Conservation (phyloP, 2,329 filamentous ascomycete species). For the Exophiala sp. region DNA sequence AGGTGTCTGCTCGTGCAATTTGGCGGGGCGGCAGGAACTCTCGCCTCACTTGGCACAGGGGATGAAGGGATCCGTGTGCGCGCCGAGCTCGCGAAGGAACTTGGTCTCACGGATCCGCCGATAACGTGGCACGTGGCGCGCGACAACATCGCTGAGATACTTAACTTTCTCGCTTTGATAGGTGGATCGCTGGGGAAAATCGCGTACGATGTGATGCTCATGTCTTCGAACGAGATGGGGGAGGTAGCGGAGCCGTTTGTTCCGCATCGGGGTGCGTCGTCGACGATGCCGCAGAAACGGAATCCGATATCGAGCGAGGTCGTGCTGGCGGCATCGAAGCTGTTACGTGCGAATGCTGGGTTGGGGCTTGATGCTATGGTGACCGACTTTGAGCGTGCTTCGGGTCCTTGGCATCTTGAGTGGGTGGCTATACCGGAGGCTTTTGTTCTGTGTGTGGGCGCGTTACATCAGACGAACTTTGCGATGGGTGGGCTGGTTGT, state of each 20-base stretch:
- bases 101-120: slow-evolving; percentile 47
- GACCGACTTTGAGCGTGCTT: slow-evolving; percentile 56
- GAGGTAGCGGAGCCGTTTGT: slow-evolving; percentile 57
- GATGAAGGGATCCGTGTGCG: slow-evolving; percentile 50
- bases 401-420: slow-evolving; percentile 58
- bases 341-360: slow-evolving; percentile 51
- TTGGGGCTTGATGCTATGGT: slow-evolving; percentile 57
- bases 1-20: slow-evolving; percentile 54
- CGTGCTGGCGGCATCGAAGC: slow-evolving; percentile 53
- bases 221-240: slow-evolving; percentile 55
- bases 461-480: slow-evolving; percentile 54
- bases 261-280: slow-evolving; percentile 52
- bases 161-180: slow-evolving; percentile 53
- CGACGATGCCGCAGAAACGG: slow-evolving; percentile 58
- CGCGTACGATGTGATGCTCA: slow-evolving; percentile 55
- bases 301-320: slow-evolving; percentile 59
- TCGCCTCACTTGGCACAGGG: slow-evolving; percentile 46
- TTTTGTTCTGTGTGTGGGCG: slow-evolving; percentile 53
- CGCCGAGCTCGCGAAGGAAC: slow-evolving; percentile 47
- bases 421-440: slow-evolving; percentile 55
- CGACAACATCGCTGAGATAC: slow-evolving; percentile 53
- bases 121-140: slow-evolving; percentile 59
- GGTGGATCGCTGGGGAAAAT: slow-evolving; percentile 55
- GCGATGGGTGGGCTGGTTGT: slow-evolving; percentile 52
- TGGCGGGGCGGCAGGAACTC: slow-evolving; percentile 54